Conservation (phyloP, 2,329 filamentous ascomycete genomes). For the Botryotinia narcissicola region DNA sequence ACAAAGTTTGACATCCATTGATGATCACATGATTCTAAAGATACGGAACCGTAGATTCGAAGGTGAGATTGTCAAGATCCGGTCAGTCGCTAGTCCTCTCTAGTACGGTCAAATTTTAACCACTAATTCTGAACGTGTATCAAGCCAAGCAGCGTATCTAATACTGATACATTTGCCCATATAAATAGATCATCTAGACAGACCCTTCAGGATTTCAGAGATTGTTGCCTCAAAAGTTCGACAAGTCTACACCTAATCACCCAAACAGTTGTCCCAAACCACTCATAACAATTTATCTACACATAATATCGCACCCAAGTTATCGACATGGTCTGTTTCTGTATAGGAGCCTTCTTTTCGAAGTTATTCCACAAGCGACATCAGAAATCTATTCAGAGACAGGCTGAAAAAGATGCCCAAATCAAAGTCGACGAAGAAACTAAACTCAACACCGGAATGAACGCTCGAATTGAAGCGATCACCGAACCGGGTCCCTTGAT, state of each 20-base stretch:
- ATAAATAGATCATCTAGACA: not conserved
- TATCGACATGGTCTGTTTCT: not conserved
- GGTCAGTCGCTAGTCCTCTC: not conserved
- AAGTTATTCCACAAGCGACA: not conserved
- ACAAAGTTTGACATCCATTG: accelerated
- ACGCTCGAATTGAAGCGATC: not conserved
- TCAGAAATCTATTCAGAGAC: not conserved
- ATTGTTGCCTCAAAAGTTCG: no score
- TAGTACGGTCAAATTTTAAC: not conserved
- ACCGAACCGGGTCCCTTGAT: not conserved
- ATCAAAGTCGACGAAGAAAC: not conserved
- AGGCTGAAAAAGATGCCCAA: not conserved
- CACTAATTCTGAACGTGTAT: not conserved
- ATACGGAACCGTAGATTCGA: not conserved
- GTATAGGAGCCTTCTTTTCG: not conserved
- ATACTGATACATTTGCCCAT: accelerated
- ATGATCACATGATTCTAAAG: not conserved
- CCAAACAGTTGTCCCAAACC: not conserved
- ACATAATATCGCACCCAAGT: accelerated
- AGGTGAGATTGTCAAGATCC: not conserved
- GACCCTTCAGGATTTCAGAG: not conserved
- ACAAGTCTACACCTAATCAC: not conserved
- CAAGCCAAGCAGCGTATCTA: not conserved
- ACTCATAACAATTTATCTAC: not conserved
- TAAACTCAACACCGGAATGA: not conserved